phyloP scores from a whole-genome alignment of 305 asterid species.

The Solanum hybrid region DNA sequence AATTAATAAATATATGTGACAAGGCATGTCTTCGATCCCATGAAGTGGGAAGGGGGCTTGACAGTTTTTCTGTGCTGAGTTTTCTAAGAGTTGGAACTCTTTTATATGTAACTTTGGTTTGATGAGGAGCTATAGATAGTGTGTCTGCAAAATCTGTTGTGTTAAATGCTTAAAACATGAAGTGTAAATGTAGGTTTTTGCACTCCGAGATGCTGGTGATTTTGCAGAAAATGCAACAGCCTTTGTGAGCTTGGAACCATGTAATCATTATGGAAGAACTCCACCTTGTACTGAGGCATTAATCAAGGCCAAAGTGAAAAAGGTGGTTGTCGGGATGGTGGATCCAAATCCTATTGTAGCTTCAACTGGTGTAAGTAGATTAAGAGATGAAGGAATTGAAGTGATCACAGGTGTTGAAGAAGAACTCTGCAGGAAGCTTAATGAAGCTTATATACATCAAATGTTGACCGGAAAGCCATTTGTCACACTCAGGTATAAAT shows the following conservation, averaged over 20 bases:
- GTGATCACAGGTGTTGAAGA: conserved; percentile 83
- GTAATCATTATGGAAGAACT: conserved; percentile 94
- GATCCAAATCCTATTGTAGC: conserved; percentile 93
- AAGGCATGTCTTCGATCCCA: neutral
- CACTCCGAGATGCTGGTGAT: conserved; percentile 84
- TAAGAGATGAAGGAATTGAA: conserved; percentile 70
- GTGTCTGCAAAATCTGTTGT: neutral
- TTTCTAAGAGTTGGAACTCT: neutral
- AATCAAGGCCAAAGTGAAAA: conserved; percentile 70
- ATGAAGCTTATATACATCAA: conserved; percentile 68
- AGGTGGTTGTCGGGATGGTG: conserved; percentile 88
- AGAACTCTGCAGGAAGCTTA: conserved; percentile 67
- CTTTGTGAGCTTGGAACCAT: conserved; percentile 89
- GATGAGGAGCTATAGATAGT: neutral
- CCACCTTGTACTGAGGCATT: conserved; percentile 95
- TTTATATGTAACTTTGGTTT: neutral
- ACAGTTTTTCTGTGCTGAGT: neutral
- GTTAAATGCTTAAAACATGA: neutral
- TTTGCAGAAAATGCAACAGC: conserved; percentile 78
- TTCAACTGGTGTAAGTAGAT: conserved; percentile 60
- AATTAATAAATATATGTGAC: neutral
- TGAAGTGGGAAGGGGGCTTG: neutral
- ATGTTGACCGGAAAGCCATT: conserved; percentile 76
- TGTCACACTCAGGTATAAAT: conserved; percentile 60
- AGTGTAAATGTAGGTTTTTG: conserved; percentile 55